Conservation (phyloP, 805 yeast species). For the Tetrapisispora fleetii region DNA sequence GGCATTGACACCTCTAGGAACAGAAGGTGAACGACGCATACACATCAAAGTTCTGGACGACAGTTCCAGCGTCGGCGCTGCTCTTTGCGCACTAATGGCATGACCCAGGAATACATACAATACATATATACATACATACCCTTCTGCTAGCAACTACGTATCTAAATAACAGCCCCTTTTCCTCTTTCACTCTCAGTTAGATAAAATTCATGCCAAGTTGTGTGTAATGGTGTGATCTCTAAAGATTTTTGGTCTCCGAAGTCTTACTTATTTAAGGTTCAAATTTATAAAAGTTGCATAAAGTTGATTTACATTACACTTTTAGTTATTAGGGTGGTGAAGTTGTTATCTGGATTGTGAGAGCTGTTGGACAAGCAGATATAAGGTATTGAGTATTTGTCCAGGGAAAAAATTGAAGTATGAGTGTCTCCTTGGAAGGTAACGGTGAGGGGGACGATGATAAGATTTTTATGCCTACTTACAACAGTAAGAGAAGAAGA, state of each 20-base stretch:
- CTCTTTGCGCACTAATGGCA: constrained; percentile 64
- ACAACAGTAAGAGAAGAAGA: constrained; percentile 3
- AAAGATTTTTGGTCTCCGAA: too few relatives aligned
- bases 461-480: constrained; percentile 1
- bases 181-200: neutral
- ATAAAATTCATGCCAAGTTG: neutral
- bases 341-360: too few relatives aligned
- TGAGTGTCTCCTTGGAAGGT: neutral
- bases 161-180: too few relatives aligned
- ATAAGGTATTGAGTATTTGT: neutral
- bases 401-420: neutral
- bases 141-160: too few relatives aligned
- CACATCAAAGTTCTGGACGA: constrained; percentile 80
- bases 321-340: too few relatives aligned
- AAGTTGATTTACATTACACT: neutral
- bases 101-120: too few relatives aligned
- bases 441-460: neutral
- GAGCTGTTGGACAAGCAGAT: too few relatives aligned
- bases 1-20: constrained; percentile 56
- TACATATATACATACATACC: too few relatives aligned
- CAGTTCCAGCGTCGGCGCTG: constrained; percentile 97
- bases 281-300: too few relatives aligned
- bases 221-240: too few relatives aligned
- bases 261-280: too few relatives aligned
- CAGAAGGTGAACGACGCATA: constrained; percentile 63